Evolutionary conservation across 805 yeast genomes (phyloP), one percentile per base, ranked within the genome.

Genomic region (Kazachstania taianensis): DNA sequence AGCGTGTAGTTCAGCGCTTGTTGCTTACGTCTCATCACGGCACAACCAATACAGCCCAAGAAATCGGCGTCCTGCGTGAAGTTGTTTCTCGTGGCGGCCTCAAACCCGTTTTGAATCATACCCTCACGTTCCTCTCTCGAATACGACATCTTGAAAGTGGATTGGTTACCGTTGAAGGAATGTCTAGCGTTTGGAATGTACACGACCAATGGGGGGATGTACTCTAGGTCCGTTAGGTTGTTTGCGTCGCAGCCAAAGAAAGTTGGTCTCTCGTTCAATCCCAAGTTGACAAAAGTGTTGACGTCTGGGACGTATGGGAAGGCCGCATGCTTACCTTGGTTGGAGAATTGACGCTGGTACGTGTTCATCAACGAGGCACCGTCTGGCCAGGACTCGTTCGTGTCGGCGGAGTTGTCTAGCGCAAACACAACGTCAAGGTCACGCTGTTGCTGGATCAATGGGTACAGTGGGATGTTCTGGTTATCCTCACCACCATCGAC

Each of bases 241-340:
- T 59, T 45, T 4, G 82, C 68, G 51, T 81, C 70, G 59, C 95
- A 84, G 23, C 95, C 95, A 54, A 85, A 85, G 62, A 85, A 84
- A 1, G 80, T 67, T 34, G 94, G 94, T 41, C 61, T 69, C 7
- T 77, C 64, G 12, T 83, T 78, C 43, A 83, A 64, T 39, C 80
- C 80, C 43, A 62, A 48, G 40, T 69, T 67, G 18, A 72, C 50
- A 55, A 83, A 80, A 0, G 86, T 70, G 30, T 67, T 59, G 19
- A 55, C 61, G 53, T 75, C 87, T 9, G 94, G 94, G 37, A 84
- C 87, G 46, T 80, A 73, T 7, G 94, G 94, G 68, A 81, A 81
- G 2, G 78, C 64, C 19, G 81, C 71, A 33, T 73, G 72, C 43
- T 69, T 65, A 20, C 78, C 78, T 38, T 44, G 55, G 45, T 70